Base-by-base conservation (phyloP, 306 rosid genomes). In the Arachis stenosperma region DNA sequence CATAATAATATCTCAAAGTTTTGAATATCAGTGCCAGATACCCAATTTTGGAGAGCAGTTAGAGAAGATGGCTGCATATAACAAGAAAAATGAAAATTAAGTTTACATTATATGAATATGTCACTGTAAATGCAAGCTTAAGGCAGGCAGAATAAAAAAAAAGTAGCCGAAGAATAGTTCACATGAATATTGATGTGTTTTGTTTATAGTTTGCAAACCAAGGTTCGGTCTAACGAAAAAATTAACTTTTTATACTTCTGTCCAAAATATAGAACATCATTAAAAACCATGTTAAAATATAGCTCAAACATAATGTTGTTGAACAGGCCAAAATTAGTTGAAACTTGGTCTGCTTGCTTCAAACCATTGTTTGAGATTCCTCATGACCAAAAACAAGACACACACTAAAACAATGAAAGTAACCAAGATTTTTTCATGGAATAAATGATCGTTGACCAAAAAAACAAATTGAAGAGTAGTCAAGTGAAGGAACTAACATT, bases 1-100 rank as follows among this genome's bases (percentile, higher is more conserved):
- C 97, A 93, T 76, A 93, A 73, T 60, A 88, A 73, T 74, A 90
- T 87, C 82, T 93, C 92, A 48, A 90, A 87, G 46, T 84, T 87
- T 72, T 70, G 87, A 74, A 93, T 84, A 86, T 89, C 92, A 51
- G 79, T 81, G 59, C n/a, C 71, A 33, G 89, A 75, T 6, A 86
- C 88, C 93, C 97, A 93, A 50, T 87, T 79, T 78, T 79, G 84
- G 60, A 93, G 86, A 47, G 87, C 87, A 78, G 76, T 65, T 7
- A 90, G 73, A 62, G 97, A 87, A 14, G 90, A 79, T 55, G 81
- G 81, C 98, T 89, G 90, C 89, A 79, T 69, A 77, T 17, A 67
- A 67, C 56, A 30, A 61, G 53, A 15, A 50, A 12, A 73, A 33
- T 33, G 4, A 33, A 33, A 33, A 2, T 33, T 33, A 33, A 33